Percentiles rank a stretch among this genome's conserved stretches.
Evolutionary conservation across 768 basidiomycete species (phyloP).

Genomic region (Boletus fagicola): DNA sequence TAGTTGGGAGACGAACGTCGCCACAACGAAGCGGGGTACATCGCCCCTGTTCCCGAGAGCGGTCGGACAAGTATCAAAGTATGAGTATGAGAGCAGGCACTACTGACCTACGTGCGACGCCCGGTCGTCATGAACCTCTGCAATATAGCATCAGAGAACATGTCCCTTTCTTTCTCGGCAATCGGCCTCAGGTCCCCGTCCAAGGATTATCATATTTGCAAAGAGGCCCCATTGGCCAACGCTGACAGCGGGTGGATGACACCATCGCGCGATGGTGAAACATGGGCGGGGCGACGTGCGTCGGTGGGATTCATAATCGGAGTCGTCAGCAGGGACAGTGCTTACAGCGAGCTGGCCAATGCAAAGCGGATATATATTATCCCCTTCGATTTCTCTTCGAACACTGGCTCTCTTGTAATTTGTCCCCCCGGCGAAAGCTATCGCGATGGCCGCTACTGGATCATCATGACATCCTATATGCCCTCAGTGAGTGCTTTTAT

Average conservation of each 20-base stretch:
- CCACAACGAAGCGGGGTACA: background rate
- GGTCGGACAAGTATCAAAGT: background rate
- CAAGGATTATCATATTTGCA: background rate
- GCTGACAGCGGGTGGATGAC: background rate
- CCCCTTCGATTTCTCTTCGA: too few species aligned
- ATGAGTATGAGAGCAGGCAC: background rate
- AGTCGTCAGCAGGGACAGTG: background rate
- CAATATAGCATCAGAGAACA: too few species aligned
- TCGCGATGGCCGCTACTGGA: too few species aligned
- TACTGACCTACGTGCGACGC: slow-evolving; percentile 15
- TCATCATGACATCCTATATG: too few species aligned
- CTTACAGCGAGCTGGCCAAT: background rate
- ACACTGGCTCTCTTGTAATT: too few species aligned
- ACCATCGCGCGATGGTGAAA: background rate
- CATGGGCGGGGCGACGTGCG: background rate
- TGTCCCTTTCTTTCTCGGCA: background rate
- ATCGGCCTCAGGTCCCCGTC: background rate
- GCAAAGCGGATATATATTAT: background rate
- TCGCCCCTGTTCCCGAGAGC: background rate
- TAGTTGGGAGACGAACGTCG: too few species aligned
- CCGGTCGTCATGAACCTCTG: background rate
- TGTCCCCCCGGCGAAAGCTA: too few species aligned
- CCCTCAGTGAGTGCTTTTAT: too few species aligned
- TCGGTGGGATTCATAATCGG: background rate
- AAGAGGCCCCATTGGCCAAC: background rate